Conservation (phyloP, 495 filamentous ascomycete species). For the Corynascus novoguineensis region DNA sequence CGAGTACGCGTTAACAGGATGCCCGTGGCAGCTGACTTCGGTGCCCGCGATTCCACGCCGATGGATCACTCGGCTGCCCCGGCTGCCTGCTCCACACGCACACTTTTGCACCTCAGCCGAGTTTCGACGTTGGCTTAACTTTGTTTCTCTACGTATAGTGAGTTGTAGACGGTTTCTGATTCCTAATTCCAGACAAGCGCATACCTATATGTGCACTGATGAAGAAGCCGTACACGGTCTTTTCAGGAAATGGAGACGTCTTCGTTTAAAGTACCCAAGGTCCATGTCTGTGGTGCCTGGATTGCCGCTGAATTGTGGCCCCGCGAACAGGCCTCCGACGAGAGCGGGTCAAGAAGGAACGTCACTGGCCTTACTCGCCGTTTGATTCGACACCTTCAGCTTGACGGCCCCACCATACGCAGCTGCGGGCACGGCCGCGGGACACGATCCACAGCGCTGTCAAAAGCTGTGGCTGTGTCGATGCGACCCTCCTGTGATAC, state of each 20-base stretch:
- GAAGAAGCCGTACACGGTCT: too few relatives aligned
- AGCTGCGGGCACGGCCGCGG: neutral
- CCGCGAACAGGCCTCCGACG: neutral
- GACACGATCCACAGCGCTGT: neutral
- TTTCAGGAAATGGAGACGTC: neutral
- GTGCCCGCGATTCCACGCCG: neutral
- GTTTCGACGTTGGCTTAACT: neutral
- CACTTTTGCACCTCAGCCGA: too few relatives aligned
- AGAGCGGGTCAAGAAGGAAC: slow-evolving; percentile 6
- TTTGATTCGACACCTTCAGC: slow-evolving; percentile 18
- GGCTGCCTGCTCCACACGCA: neutral
- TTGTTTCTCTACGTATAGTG: neutral
- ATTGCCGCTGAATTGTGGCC: neutral
- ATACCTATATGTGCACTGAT: too few relatives aligned
- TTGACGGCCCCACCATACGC: slow-evolving; percentile 1
- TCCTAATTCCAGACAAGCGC: too few relatives aligned
- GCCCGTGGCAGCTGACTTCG: too few relatives aligned
- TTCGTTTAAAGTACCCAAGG: too few relatives aligned
- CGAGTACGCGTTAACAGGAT: neutral
- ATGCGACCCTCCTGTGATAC: too few relatives aligned
- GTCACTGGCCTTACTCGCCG: neutral
- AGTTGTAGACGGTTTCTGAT: too few relatives aligned
- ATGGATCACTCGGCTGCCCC: neutral
- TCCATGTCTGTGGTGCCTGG: neutral
- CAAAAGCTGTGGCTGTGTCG: neutral